Conservation (phyloP, 257 asterid species). For the Solanum microdontum region DNA sequence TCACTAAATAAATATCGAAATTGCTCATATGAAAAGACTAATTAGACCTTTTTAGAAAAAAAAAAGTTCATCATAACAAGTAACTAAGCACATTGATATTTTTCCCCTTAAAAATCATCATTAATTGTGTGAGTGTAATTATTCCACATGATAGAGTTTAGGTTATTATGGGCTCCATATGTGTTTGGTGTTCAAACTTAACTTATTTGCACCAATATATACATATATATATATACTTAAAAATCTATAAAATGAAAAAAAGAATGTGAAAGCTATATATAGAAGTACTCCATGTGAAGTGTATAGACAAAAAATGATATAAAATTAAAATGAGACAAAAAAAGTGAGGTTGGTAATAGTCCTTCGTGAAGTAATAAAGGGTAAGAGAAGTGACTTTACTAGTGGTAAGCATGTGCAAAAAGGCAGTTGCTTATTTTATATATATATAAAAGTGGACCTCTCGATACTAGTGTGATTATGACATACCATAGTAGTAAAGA, state of each 20-base stretch:
- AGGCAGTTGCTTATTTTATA: slow-evolving; percentile 10
- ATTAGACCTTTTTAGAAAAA: too few species aligned
- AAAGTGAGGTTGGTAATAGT: background rate
- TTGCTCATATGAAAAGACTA: too few species aligned
- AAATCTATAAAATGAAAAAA: background rate
- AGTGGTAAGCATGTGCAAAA: slow-evolving; percentile 34
- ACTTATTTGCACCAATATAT: background rate
- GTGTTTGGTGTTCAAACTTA: background rate
- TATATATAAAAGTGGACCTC: background rate
- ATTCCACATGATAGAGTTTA: slow-evolving; percentile 13
- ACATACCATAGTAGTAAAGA: background rate
- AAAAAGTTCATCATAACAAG: background rate
- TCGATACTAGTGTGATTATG: slow-evolving; percentile 11
- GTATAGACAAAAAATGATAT: background rate
- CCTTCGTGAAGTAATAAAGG: background rate
- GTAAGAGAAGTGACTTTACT: slow-evolving; percentile 6
- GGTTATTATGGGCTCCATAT: slow-evolving; percentile 5
- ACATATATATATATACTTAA: background rate
- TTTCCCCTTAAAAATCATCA: background rate
- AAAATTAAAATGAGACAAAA: background rate
- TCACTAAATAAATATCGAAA: too few species aligned
- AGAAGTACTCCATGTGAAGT: background rate
- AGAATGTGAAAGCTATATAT: background rate
- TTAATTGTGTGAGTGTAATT: background rate
- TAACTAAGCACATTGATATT: background rate